Evolutionary conservation across 2,329 filamentous ascomycete species (phyloP), one percentile per base, ranked within the genome.

Genomic region (Cercospora nicotianae): DNA sequence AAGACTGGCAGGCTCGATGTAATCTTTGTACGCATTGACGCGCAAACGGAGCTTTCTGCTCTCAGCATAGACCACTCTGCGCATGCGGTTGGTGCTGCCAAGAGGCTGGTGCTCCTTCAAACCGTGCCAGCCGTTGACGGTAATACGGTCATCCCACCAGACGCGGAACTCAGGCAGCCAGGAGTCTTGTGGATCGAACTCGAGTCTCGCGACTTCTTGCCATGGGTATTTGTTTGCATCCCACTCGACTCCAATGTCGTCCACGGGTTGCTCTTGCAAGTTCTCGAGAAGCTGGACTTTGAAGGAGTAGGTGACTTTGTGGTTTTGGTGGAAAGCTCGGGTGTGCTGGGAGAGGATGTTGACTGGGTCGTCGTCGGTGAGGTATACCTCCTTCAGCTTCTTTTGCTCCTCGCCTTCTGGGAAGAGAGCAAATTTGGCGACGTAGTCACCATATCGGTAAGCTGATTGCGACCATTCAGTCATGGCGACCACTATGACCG

Each of bases 111-210:
- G 78, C 59, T 72, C 72, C 70, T 78, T 79, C 18, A 81, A 64
- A 0, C 79, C 79, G 69, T 81, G 79, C 79, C 79, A 81, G 28
- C 74, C 75, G 66, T 81, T 80, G 67, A 76, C 75, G 3, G 78
- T 80, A 31, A 80, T 80, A 2, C 77, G 69, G 60, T 80, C 78
- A 57, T 80, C 79, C 79, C 79, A 81, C 78, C 78, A 80, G 1
- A 77, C 76, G 36, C 79, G 69, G 70, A 81, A 80, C 68, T 78
- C 78, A 1, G 79, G 79, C n/a, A 80, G 63, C 78, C 78, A 81
- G 12, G 70, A 74, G 60, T 81, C 80, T 70, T 81, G 79, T 8
- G 77, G 77, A 57, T 79, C 76, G 62, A 81, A 81, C 53, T 81
- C 79, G 9, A 81, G 67, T 6, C 76, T 78, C 1, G 74, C 77